Base-by-base conservation (phyloP, 2,329 filamentous ascomycete species). In the Alternaria conjuncta region DNA sequence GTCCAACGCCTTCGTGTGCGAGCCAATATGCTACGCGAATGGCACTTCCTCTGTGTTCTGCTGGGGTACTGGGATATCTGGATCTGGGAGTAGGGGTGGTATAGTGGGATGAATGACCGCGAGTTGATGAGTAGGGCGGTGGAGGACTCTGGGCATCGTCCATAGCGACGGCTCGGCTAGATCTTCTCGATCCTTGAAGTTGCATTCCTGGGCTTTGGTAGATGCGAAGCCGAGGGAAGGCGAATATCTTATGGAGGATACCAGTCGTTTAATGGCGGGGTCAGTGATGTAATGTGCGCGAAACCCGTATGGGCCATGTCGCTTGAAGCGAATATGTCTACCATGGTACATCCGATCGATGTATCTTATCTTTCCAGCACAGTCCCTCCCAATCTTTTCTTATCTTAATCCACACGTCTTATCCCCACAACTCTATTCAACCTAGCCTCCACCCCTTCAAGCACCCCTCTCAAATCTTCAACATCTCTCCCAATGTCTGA, bases 341-440 rank as follows among this genome's bases (percentile, higher is more conserved):
- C 45, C 45, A 25, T 47, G 45, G 21, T 47, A 25, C 45, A 25
- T 25, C 23, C 21, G 21, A 5, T 2, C 21, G 0, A 6, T 13
- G 5, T n/a, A 47, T 10, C 21, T 25, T 47, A 13, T 47, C 21
- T 10, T 1, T n/a, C 45, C 21, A 47, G 18, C 8, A 2, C 45
- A n/a, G 21, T 47, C 9, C 23, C 20, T 10, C 7, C 21, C 21
- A n/a, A 25, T 25, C 7, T 15, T n/a, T 5, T 51, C 26, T 51
- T 21, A 28, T 32, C 20, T 63, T 11, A 70, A 23, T 70, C 71
- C 25, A 75, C 69, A 20, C 67, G 66, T 61, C 70, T 63, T 0
- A 75, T 57, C 8, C 71, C 71, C 5, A 74, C 70, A 18, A 75
- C 71, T 28, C 71, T 62, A 18, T 57, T 69, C 30, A 74, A 46